A percentile compares a stretch with the other conserved stretches of the same genome.
Evolutionary conservation across 192 early-diverging fungal species (phyloP).

Genomic region (Martensiomyces pterosporus): DNA sequence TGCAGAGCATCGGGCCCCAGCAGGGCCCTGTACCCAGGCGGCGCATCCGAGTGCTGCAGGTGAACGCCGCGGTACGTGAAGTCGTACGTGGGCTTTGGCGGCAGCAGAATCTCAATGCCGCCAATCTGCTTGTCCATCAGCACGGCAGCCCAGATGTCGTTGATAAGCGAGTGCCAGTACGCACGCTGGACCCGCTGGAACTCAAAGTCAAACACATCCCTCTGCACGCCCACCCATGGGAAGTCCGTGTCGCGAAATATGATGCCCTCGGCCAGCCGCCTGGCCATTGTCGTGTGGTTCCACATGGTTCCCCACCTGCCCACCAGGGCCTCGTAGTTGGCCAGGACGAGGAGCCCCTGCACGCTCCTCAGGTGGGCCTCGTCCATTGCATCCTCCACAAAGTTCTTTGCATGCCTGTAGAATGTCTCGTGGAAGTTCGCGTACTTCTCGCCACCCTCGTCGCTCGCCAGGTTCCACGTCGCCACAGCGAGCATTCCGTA

Average conservation of each 20-base stretch:
- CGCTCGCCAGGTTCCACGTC: slow-evolving; percentile 40
- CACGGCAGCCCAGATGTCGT: slow-evolving; percentile 48
- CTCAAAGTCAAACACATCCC: slow-evolving; percentile 43
- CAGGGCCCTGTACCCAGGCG: slow-evolving; percentile 33
- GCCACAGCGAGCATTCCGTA: slow-evolving; percentile 49
- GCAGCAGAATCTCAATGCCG: slow-evolving; percentile 36
- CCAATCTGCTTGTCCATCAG: slow-evolving; percentile 49
- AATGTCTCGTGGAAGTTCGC: slow-evolving; percentile 37
- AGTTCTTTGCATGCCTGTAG: slow-evolving; percentile 40
- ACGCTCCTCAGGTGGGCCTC: slow-evolving; percentile 47
- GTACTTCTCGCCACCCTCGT: slow-evolving; percentile 26
- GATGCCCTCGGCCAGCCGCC: slow-evolving; percentile 42
- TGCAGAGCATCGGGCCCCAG: slow-evolving; percentile 21
- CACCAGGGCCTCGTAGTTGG: slow-evolving; percentile 50
- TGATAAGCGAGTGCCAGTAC: slow-evolving; percentile 51
- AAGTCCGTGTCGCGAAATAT: slow-evolving; percentile 45
- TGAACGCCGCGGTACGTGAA: slow-evolving; percentile 37
- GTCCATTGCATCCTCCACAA: slow-evolving; percentile 49
- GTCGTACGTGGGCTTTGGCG: slow-evolving; percentile 34
- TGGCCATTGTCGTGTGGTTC: slow-evolving; percentile 51
- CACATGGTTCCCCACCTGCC: slow-evolving; percentile 50
- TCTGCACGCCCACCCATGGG: slow-evolving; percentile 44
- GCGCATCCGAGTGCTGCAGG: slow-evolving; percentile 11
- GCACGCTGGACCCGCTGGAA: slow-evolving; percentile 46
- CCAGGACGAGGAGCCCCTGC: slow-evolving; percentile 44